Evolutionary conservation across 495 filamentous ascomycete species (phyloP).

Genomic region (Aspergillus ellipticus): DNA sequence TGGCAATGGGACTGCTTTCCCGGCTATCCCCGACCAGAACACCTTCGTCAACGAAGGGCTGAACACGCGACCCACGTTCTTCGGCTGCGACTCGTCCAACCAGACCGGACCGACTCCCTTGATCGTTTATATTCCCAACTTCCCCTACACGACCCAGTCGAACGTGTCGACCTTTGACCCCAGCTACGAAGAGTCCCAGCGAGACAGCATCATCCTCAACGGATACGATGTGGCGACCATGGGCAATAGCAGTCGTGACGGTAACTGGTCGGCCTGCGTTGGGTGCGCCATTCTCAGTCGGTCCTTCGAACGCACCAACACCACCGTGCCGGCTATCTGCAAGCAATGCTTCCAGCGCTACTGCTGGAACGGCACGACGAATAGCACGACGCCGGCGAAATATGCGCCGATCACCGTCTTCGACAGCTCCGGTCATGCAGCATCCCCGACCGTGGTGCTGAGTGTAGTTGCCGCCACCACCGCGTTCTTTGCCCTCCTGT

Average conservation of each 20-base stretch:
- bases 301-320: slow-evolving; percentile 64
- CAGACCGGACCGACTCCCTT: slow-evolving; percentile 53
- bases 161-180: slow-evolving; percentile 74
- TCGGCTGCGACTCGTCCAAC: slow-evolving; percentile 79
- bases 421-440: slow-evolving; percentile 12
- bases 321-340: slow-evolving; percentile 63
- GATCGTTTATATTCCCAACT: slow-evolving; percentile 87
- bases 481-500: not conserved
- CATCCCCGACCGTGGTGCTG: slow-evolving; percentile 14
- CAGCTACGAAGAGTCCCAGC: slow-evolving; percentile 55
- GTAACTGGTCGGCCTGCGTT: slow-evolving; percentile 72
- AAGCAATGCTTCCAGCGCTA: slow-evolving; percentile 70
- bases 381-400: slow-evolving; percentile 24
- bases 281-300: slow-evolving; percentile 84
- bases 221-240: slow-evolving; percentile 78
- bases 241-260: slow-evolving; percentile 72
- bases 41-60: slow-evolving; percentile 85
- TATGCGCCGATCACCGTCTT: slow-evolving; percentile 31
- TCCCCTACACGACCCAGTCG: slow-evolving; percentile 66
- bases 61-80: slow-evolving; percentile 86
- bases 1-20: slow-evolving; percentile 80
- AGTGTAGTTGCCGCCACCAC: not conserved
- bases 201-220: slow-evolving; percentile 77
- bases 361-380: slow-evolving; percentile 61
- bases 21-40: slow-evolving; percentile 72